Evolutionary conservation across 78 protist species (phyloP), one percentile per base, ranked within the genome.

Genomic region (Goniomonas avonlea): DNA sequence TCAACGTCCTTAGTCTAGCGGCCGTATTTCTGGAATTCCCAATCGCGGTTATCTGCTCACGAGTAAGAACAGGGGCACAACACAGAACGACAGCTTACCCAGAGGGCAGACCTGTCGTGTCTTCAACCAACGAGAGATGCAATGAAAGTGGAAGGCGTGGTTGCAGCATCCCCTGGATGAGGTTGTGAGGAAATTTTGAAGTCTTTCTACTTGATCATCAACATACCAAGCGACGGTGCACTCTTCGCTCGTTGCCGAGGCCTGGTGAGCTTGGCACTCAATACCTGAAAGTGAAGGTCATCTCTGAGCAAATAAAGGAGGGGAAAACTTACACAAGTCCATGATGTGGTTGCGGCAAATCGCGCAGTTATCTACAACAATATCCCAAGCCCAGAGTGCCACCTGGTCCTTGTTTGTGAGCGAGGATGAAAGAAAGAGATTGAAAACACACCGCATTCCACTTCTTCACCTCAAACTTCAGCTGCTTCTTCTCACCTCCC

Each of bases 91-190:
- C 18, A 21, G 20, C 55, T 5, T 79, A 73, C 82, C 89, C 38
- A 90, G 71, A 0, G 94, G 94, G 77, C 96, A 93, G 31, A 95
- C 96, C 43, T 94, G 93, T 25, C 98, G 84, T 0, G 98, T 93
- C 78, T 92, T 92, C 56, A 96, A 86, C 99, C 98, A 96, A 17
- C 94, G 85, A 0, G 96, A 92, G 56, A 94, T 96, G 85, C 97
- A 96, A 83, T 94, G 97, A 87, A 93, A 96, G 69, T 96, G 97
- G 88, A 96, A 94, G 31, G 96, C 98, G 59, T 96, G 98, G 88
- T 89, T 68, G 50, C 56, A 56, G 9, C n/a, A 47, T 27, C 75
- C 75, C 75, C 75, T 63, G 71, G 43, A 4, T 27, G 29, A 56
- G 65, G 21, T n/a, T 11, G 3, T 56, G 1, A 27, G 32, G n/a